phyloP scores from a whole-genome alignment of 306 rosid species.

The Pueraria montana region DNA sequence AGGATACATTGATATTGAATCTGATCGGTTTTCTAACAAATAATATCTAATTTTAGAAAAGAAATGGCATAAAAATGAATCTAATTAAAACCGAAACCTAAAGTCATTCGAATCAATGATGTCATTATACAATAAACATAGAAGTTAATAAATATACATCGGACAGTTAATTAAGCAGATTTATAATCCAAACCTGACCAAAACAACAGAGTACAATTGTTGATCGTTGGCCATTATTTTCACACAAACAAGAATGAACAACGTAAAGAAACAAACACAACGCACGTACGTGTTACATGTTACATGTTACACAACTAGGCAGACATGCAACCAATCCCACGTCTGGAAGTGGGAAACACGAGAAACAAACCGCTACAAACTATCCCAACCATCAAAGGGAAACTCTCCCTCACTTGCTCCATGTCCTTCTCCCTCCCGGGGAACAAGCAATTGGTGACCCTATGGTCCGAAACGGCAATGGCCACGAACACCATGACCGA shows the following conservation, averaged over 20 bases:
- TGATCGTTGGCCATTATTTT: too few species aligned
- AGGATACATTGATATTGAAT: too few species aligned
- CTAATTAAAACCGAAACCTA: too few species aligned
- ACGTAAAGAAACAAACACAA: too few species aligned
- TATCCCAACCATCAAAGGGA: constrained; percentile 76
- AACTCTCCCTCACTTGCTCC: constrained; percentile 84
- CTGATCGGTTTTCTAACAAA: background rate
- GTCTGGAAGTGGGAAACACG: constrained; percentile 71
- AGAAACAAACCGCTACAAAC: constrained; percentile 78
- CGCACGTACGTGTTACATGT: too few species aligned
- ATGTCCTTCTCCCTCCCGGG: constrained; percentile 71
- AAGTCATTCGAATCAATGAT: too few species aligned
- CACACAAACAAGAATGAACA: too few species aligned
- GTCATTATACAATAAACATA: too few species aligned
- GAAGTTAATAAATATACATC: too few species aligned
- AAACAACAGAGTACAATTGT: too few species aligned
- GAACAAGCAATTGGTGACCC: constrained; percentile 74
- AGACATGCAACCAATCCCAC: constrained; percentile 81
- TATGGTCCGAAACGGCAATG: constrained; percentile 79
- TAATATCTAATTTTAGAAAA: background rate
- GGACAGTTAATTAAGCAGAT: too few species aligned
- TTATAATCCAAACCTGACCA: too few species aligned
- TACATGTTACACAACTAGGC: background rate
- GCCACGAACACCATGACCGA: constrained; percentile 81
- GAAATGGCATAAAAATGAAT: background rate